Conservation (phyloP, 2,329 filamentous ascomycete species). For the Fusarium sp. region DNA sequence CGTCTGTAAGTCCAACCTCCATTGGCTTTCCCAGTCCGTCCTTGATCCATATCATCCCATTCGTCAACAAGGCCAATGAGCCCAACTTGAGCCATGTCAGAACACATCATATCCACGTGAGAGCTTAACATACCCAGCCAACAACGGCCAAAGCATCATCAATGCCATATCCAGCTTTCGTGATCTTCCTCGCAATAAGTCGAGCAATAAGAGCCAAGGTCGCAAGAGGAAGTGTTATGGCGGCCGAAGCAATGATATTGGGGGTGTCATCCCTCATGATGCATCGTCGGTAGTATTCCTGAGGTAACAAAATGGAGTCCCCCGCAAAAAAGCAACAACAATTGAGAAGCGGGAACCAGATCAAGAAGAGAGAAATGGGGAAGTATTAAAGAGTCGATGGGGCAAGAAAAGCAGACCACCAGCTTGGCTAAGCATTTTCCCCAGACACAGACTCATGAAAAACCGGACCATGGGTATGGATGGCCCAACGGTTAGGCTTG, state of each 20-base stretch:
- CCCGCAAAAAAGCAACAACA: background rate
- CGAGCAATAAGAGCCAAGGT: conserved; percentile 30
- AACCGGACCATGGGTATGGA: background rate
- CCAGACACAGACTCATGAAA: conserved; percentile 1
- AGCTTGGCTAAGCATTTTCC: conserved; percentile 6
- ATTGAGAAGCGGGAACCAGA: conserved; percentile 3
- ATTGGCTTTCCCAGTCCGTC: conserved; percentile 31
- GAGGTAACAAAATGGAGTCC: background rate
- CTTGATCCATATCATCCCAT: conserved; percentile 28
- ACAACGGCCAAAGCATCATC: conserved; percentile 35
- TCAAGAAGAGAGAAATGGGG: conserved; percentile 3
- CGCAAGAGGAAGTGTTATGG: conserved; percentile 33
- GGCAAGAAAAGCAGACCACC: background rate
- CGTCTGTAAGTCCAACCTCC: conserved; percentile 23
- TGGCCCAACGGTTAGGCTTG: conserved; percentile 8
- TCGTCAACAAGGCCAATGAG: conserved; percentile 27
- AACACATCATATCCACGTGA: background rate
- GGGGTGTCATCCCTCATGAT: conserved; percentile 38
- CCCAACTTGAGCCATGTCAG: conserved; percentile 17
- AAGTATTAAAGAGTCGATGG: conserved; percentile 20
- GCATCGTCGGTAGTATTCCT: conserved; percentile 17
- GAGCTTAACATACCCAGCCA: conserved; percentile 29
- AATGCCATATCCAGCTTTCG: conserved; percentile 35
- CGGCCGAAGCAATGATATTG: conserved; percentile 34
- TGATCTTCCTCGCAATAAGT: conserved; percentile 33